Evolutionary conservation across 2,329 filamentous ascomycete genomes (phyloP), one percentile per base, ranked within the genome.

Genomic region (Ophiostoma angusticollis): DNA sequence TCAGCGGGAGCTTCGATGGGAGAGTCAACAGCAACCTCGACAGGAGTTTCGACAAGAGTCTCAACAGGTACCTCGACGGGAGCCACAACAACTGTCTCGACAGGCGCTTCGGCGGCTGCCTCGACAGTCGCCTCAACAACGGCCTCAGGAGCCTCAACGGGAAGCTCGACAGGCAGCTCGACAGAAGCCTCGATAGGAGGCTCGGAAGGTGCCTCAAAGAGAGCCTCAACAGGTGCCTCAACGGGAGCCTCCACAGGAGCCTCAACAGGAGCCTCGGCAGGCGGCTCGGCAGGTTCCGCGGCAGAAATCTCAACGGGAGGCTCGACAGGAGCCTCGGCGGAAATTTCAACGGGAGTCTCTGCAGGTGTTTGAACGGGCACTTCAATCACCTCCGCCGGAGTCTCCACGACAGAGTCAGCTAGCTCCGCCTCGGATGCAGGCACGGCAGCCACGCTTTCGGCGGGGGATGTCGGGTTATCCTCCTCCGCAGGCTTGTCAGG

Each of bases 201-300:
- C 9, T 52, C 46, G 17, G n/a, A n/a, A n/a, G n/a, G 49, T 49
- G 4, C 39, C 32, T 40, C 55, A 28, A 52, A 53, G 3, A 50
- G 45, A n/a, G 49, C 27, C 25, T 35, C 31, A 6, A 33, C n/a
- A 5, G 25, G 6, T 33, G 18, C 1, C 13, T 37, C 35, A 11
- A 7, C 21, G 19, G 33, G 11, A 18, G 31, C 6, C 7, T 39
- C 36, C 7, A 11, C 25, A 22, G 29, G 23, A 31, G 34, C 31
- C 18, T 35, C 37, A n/a, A 12, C 27, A 11, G 17, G n/a, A 28
- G 35, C 13, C 19, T 39, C 29, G 14, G 13, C 17, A 19, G 18
- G n/a, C n/a, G n/a, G n/a, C n/a, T n/a, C 14, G 3, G 21, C 28
- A 17, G 34, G 18, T 14, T 36, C 17, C 9, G 27, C 11, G n/a